Evolutionary conservation across 2,329 filamentous ascomycete genomes (phyloP).

Genomic region (Aspergillus jensenii): DNA sequence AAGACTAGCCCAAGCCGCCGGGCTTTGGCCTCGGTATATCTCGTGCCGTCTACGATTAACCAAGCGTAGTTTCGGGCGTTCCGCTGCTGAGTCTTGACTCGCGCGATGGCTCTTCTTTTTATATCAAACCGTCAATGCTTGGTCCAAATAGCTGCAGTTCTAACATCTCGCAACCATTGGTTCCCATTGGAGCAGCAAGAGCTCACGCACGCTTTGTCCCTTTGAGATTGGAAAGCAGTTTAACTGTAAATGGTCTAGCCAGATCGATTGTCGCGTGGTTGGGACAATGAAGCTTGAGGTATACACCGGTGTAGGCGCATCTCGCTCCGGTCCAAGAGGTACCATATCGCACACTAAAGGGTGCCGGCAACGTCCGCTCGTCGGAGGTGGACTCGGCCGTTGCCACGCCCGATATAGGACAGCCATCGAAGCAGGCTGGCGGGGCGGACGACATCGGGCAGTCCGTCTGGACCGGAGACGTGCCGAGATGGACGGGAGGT

Average conservation of each 20-base stretch:
- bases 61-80: neutral
- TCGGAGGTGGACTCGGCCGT: neutral
- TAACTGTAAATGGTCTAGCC: neutral
- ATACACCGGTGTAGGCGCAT: neutral
- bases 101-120: neutral
- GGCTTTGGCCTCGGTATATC: too few relatives aligned
- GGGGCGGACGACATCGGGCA: slow-evolving; percentile 22
- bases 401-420: slow-evolving; percentile 9
- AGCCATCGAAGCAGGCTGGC: neutral
- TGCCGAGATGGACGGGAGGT: slow-evolving; percentile 9
- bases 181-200: neutral
- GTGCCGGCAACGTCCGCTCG: slow-evolving; percentile 2
- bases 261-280: neutral
- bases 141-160: neutral
- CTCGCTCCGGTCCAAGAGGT: neutral
- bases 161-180: neutral
- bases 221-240: neutral
- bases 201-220: neutral
- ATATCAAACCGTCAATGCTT: neutral
- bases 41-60: neutral
- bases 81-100: neutral
- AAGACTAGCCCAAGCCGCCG: neutral
- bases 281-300: neutral
- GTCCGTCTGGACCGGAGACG: slow-evolving; percentile 21
- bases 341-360: neutral